A percentile compares a stretch with the other conserved stretches of the same genome.
Evolutionary conservation across 2,329 filamentous ascomycete genomes (phyloP).

Genomic region (Helotiales sp.): DNA sequence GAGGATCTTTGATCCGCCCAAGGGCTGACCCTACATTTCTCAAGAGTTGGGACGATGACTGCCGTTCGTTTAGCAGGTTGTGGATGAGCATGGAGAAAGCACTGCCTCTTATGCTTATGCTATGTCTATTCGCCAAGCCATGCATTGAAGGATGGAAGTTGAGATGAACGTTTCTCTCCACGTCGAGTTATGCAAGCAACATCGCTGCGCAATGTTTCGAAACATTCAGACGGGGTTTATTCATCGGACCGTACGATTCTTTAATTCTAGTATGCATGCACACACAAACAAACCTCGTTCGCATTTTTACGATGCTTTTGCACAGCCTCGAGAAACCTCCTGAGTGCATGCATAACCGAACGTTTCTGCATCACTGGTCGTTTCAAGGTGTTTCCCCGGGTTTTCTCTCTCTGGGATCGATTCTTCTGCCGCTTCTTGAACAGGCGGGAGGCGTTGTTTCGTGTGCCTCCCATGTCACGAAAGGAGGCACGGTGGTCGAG

Average conservation of each 20-base stretch:
- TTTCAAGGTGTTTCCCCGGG: no score
- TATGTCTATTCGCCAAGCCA: background rate
- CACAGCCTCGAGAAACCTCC: background rate
- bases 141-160: no score
- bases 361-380: no score
- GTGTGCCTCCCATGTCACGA: no score
- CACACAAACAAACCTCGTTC: no score
- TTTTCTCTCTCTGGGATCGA: conserved; percentile 9
- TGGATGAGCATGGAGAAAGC: no score
- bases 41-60: no score
- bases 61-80: background rate
- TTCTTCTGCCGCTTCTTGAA: background rate
- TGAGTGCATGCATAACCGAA: no score
- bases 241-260: no score
- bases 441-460: no score
- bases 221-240: no score
- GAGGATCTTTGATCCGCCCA: background rate
- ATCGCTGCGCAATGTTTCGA: background rate
- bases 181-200: background rate
- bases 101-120: background rate
- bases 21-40: background rate
- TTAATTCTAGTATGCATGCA: background rate
- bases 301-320: background rate
- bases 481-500: no score
- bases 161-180: background rate